Base-by-base conservation (phyloP, 805 yeast genomes). In the Saturnispora halmiae region DNA sequence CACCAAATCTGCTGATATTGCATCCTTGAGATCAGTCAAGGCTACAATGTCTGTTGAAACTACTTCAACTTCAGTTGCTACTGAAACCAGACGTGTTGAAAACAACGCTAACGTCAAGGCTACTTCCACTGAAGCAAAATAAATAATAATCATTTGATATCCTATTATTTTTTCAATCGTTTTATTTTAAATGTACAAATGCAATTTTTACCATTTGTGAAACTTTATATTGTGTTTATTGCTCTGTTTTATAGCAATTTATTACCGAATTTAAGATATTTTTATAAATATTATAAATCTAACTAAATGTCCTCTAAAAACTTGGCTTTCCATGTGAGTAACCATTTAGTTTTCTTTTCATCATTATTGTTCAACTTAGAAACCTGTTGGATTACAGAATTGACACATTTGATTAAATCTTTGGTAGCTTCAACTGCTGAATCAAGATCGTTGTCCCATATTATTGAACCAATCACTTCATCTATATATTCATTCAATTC, bases 261-360 rank as follows among this genome's bases (percentile, higher is more conserved):
- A n/a, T n/a, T n/a, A 24, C 7, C 10, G 7, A 24, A 24, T 11
- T 28, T 28, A 28, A 16, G 19, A 18, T 32, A 32, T 34, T 20
- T 18, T 39, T 20, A 15, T 27, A 16, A 19, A 25, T 15, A 19
- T 7, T 4, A 24, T 24, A 25, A 5, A 15, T 13, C 9, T n/a
- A 13, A 21, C n/a, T 20, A 10, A 31, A n/a, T 10, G 19, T 41
- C 46, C 33, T 61, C 63, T 18, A 42, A 34, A 39, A 64, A 76
- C 53, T 73, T 76, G 1, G 58, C 47, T 34, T 58, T 59, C 80
- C 82, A 75, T 3, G 78, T 63, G 25, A 59, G 60, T 38, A 75
- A 59, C 82, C 83, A 78, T 53, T 69, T 70, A n/a, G 66, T 58
- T 54, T 74, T 79, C 47, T 69, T 70, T 11, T 67, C 70, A 44